Percentiles rank a stretch among this genome's conserved stretches.
Conservation (phyloP, 345 rosid species). For the Lenwebbia sp. region DNA sequence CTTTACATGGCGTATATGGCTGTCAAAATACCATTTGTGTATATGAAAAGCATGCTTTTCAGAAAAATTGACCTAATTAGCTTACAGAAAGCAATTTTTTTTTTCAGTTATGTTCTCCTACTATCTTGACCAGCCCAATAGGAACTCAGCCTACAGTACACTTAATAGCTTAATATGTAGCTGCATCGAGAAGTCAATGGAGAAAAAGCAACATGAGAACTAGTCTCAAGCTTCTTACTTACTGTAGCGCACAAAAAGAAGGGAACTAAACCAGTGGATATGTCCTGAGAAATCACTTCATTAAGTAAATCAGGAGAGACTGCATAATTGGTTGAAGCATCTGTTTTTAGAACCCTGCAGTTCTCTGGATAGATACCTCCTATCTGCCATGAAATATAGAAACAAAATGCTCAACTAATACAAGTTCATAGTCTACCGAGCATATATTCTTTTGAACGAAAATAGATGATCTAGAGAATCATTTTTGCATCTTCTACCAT, state of each 20-base stretch:
- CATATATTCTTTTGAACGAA: neutral
- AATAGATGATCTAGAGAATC: neutral
- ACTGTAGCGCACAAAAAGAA: conserved; percentile 80
- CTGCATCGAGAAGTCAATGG: neutral
- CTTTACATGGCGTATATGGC: neutral
- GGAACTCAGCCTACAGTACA: neutral
- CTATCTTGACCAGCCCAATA: neutral
- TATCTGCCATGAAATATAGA: conserved; percentile 29
- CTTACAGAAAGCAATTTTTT: neutral
- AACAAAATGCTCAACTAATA: neutral
- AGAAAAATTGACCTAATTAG: neutral
- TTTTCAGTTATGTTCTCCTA: neutral
- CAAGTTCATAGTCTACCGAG: neutral
- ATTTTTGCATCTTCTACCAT: neutral
- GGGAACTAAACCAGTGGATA: conserved; percentile 66
- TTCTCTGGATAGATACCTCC: conserved; percentile 67
- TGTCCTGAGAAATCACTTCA: conserved; percentile 54
- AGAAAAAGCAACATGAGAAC: neutral
- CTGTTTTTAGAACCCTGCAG: conserved; percentile 53
- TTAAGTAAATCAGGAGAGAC: conserved; percentile 42
- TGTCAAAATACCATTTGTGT: neutral
- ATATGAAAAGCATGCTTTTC: neutral
- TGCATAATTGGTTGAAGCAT: conserved; percentile 59
- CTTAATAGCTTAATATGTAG: neutral
- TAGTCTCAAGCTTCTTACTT: conserved; percentile 10